Percentiles rank a stretch among this genome's conserved stretches.
Evolutionary conservation across 805 yeast genomes (phyloP).

Genomic region (Candida hungchunana): DNA sequence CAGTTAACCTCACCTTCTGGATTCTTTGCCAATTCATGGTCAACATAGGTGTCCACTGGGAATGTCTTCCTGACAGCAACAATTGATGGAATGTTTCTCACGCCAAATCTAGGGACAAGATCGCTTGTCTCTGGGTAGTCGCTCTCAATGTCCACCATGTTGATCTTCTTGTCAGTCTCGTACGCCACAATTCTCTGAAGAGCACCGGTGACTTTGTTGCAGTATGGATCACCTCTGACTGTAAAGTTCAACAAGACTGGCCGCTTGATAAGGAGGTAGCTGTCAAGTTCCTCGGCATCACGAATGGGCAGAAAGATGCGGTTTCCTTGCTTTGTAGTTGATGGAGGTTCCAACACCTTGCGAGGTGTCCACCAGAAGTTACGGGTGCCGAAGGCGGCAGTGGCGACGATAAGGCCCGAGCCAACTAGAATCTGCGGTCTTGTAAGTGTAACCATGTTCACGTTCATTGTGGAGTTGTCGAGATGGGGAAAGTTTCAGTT

Average conservation of each 20-base stretch:
- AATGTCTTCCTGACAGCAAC: conserved; percentile 65
- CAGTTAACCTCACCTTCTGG: conserved; percentile 39
- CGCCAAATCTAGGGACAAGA: conserved; percentile 51
- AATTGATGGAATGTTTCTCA: conserved; percentile 57
- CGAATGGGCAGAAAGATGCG: conserved; percentile 51
- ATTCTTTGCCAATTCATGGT: conserved; percentile 18
- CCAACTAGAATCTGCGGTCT: conserved; percentile 24
- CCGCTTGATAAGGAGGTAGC: conserved; percentile 42
- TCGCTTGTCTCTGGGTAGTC: conserved; percentile 57
- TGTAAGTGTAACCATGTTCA: conserved; percentile 16
- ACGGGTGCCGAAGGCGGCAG: conserved; percentile 21
- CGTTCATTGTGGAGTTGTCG: conserved; percentile 5
- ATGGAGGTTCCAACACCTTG: conserved; percentile 36
- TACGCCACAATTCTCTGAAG: conserved; percentile 48
- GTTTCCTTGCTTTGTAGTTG: conserved; percentile 30
- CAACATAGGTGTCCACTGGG: conserved; percentile 40
- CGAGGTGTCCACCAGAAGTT: conserved; percentile 32
- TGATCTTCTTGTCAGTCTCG: conserved; percentile 47
- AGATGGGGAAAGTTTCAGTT: not conserved
- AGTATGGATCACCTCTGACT: conserved; percentile 54
- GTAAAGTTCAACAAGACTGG: conserved; percentile 75
- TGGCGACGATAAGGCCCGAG: conserved; percentile 21
- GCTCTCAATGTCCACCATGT: conserved; percentile 67
- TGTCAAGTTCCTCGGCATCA: conserved; percentile 55
- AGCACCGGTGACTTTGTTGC: conserved; percentile 59